Evolutionary conservation across 768 basidiomycete genomes (phyloP), one percentile per base, ranked within the genome.

Genomic region (Panaeolus papilionaceus): DNA sequence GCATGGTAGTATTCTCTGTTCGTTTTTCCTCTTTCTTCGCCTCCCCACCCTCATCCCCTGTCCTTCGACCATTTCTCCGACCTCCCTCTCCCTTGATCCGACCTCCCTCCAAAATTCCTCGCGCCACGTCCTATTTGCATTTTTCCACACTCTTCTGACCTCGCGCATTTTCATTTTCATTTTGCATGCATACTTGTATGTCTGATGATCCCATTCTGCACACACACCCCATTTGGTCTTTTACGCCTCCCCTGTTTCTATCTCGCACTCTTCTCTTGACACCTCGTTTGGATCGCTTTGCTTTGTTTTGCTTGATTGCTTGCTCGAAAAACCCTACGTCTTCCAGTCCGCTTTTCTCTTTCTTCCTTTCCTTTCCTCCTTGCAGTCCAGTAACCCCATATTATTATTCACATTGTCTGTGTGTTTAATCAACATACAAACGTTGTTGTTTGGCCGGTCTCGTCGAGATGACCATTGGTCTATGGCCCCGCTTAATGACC

Each of bases 361-460:
- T 28, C 33, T 54, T 33, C 51, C 18, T 58, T 58, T 37, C 54
- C 33, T 58, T 58, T 58, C 54, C 54, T 58, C 54, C 54, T 58
- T 58, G 54, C 54, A 58, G 54, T 58, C 28, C 54, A 58, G 54
- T 58, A 58, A 28, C 54, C 54, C 20, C 45, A 23, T 58, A 58
- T 33, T 33, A 28, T 58, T 58, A 58, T 58, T 58, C 26, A 58
- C 54, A n/a, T 58, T 58, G 54, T 37, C 54, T 58, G 54, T 58
- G 54, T 58, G 54, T 58, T 33, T 58, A 58, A 58, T 58, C 54
- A 58, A 58, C 54, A 58, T 58, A 37, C 54, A 58, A 58, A 58
- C 54, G 28, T 58, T 58, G 54, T 58, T 58, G 33, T 37, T 58
- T 58, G 54, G 54, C 54, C 54, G 33, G 54, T 58, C 54, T 58